Percentiles rank a stretch among this genome's conserved stretches.
These are phyloP conservation scores for Nakazawaea ernobii DNA, from an alignment of 805 yeast species.

Conservation along the genomic window DNA sequence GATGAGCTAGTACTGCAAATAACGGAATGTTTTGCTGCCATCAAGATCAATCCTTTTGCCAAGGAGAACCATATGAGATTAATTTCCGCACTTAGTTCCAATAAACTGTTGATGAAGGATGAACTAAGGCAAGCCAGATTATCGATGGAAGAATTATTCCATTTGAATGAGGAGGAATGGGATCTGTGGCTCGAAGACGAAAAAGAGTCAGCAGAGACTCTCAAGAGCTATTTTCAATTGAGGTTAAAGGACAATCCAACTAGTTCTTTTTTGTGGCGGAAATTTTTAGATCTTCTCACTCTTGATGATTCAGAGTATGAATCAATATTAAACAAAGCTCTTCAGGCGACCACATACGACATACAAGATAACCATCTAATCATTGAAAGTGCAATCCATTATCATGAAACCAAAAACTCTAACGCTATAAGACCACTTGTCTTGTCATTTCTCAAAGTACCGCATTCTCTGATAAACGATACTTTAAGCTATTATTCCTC, in stretches of 20 bases:
- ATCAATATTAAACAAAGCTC: conserved; percentile 17
- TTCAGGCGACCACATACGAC: conserved; percentile 23
- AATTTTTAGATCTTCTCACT: background rate
- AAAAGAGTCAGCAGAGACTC: background rate
- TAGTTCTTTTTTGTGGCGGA: background rate
- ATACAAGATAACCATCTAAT: conserved; percentile 18
- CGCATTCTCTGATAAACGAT: conserved; percentile 35
- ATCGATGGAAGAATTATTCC: background rate
- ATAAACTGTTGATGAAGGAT: conserved; percentile 1
- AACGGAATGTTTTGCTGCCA: background rate
- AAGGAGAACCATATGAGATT: background rate
- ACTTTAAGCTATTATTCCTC: conserved; percentile 34
- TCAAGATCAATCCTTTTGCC: background rate
- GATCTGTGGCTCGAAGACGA: background rate
- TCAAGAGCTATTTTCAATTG: background rate
- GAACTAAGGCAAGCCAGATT: background rate
- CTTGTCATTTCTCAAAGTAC: conserved; percentile 29
- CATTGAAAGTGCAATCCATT: conserved; percentile 16
- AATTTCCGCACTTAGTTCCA: background rate
- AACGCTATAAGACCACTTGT: conserved; percentile 17
- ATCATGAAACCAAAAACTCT: conserved; percentile 4
- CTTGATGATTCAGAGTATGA: background rate
- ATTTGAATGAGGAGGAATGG: conserved; percentile 5
- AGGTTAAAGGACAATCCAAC: background rate
- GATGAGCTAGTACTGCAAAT: background rate